Conservation (phyloP, 495 filamentous ascomycete genomes). For the Emericellopsis terricola region DNA sequence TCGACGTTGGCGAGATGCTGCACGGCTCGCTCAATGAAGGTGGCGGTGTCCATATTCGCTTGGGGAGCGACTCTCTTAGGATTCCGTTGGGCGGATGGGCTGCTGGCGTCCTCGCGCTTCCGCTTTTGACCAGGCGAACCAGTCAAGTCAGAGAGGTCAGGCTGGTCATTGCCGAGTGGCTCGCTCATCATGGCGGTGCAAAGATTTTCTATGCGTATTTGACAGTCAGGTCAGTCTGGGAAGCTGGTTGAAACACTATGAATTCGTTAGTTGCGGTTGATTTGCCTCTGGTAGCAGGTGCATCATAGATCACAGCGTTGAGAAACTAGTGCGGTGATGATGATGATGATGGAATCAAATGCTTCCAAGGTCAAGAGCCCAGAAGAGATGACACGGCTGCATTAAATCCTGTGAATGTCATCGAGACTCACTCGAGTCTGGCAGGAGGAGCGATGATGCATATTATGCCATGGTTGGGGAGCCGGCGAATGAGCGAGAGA, state of each 20-base stretch:
- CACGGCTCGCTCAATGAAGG: conserved; percentile 25
- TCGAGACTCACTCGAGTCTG: no score
- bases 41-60: conserved; percentile 19
- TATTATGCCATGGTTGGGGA: no score
- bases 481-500: no score
- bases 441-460: no score
- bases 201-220: neutral
- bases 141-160: conserved; percentile 10
- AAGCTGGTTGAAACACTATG: neutral
- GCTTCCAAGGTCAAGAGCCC: no score
- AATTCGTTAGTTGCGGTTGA: neutral
- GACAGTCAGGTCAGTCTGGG: neutral
- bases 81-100: conserved; percentile 22
- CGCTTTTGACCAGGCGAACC: conserved; percentile 24
- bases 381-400: no score
- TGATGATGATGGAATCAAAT: neutral
- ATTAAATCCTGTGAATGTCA: no score
- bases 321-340: neutral
- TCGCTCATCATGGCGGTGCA: conserved; percentile 17
- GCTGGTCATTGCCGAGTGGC: conserved; percentile 21
- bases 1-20: no score
- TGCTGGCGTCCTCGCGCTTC: conserved; percentile 27
- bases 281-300: neutral
- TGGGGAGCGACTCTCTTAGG: conserved; percentile 26
- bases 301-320: neutral